phyloP scores from a whole-genome alignment of 1,139 yeast species.

The Debaryomycetaceae sp. region DNA sequence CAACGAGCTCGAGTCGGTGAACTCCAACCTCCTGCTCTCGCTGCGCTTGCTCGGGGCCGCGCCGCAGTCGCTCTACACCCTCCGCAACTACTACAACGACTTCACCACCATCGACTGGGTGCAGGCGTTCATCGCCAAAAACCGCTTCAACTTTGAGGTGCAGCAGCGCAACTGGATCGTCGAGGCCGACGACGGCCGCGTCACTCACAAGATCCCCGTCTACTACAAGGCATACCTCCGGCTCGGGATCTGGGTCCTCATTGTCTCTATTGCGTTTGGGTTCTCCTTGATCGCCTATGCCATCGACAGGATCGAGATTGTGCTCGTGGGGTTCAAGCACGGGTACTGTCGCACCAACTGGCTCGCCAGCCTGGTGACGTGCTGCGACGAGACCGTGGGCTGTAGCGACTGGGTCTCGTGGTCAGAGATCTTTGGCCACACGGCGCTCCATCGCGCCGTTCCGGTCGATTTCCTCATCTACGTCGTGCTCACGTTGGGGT shows the following conservation, averaged over 20 bases:
- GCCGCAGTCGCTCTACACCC: slow-evolving; percentile 17
- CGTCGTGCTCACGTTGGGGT: slow-evolving; percentile 31
- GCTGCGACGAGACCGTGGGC: slow-evolving; percentile 27
- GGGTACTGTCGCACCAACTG: slow-evolving; percentile 51
- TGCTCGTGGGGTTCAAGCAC: slow-evolving; percentile 49
- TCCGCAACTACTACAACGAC: slow-evolving; percentile 50
- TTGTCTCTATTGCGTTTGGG: slow-evolving; percentile 42
- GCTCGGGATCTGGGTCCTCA: slow-evolving; percentile 46
- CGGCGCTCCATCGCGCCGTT: slow-evolving; percentile 14
- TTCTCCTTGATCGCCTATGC: slow-evolving; percentile 49
- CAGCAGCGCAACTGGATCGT: slow-evolving; percentile 23
- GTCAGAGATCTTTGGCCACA: slow-evolving; percentile 28
- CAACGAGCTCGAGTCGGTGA: slow-evolving; percentile 2
- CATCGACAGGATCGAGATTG: slow-evolving; percentile 49
- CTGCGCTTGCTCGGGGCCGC: slow-evolving; percentile 16
- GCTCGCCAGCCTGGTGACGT: slow-evolving; percentile 42
- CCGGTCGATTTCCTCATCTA: slow-evolving; percentile 36
- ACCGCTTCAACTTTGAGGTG: slow-evolving; percentile 40
- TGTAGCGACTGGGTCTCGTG: slow-evolving; percentile 48
- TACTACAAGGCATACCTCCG: slow-evolving; percentile 22
- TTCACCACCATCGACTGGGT: slow-evolving; percentile 73
- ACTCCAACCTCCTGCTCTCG: slow-evolving; percentile 13
- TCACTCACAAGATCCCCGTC: slow-evolving; percentile 16
- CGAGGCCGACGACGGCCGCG: slow-evolving; percentile 2
- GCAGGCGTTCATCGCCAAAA: slow-evolving; percentile 45